These are phyloP conservation scores for Planoprotostelium fungivorum DNA, from an alignment of 78 protist genomes.

Conservation along the genomic window DNA sequence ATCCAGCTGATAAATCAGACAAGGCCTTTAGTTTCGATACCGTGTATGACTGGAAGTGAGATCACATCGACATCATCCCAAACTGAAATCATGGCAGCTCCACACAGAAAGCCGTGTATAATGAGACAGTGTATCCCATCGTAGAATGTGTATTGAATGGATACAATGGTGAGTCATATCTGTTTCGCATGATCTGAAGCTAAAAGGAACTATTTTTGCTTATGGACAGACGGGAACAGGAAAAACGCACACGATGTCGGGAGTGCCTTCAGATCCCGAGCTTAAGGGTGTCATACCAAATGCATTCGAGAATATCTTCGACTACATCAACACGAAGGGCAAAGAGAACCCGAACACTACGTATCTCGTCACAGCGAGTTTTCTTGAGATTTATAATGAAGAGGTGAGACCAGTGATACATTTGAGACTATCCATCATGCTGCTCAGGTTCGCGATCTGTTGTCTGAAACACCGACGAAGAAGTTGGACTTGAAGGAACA, in stretches of 20 bases:
- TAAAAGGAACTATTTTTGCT: conserved; percentile 54
- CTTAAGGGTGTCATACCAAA: conserved; percentile 57
- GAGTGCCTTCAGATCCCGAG: not conserved
- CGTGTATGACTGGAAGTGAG: not conserved
- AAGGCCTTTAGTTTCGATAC: not conserved
- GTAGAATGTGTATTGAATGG: conserved; percentile 51
- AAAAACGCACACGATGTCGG: conserved; percentile 28
- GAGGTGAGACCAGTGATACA: conserved; percentile 4
- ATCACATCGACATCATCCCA: conserved; percentile 23
- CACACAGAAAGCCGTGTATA: conserved; percentile 26
- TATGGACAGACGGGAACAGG: conserved; percentile 65
- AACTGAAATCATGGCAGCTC: not conserved
- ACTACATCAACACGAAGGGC: not conserved
- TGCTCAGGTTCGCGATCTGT: conserved; percentile 75
- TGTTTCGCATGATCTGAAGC: not conserved
- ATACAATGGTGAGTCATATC: conserved; percentile 37
- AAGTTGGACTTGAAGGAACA: conserved; percentile 67
- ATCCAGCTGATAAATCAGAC: too few species aligned
- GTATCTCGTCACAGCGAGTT: conserved; percentile 57
- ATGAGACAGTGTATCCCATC: conserved; percentile 12
- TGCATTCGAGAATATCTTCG: conserved; percentile 53
- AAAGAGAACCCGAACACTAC: not conserved
- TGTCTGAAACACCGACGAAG: conserved; percentile 13
- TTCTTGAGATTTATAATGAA: conserved; percentile 81
- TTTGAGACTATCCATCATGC: conserved; percentile 15